Base-by-base conservation (phyloP, 257 asterid genomes). In the Verbascum thapsus region DNA sequence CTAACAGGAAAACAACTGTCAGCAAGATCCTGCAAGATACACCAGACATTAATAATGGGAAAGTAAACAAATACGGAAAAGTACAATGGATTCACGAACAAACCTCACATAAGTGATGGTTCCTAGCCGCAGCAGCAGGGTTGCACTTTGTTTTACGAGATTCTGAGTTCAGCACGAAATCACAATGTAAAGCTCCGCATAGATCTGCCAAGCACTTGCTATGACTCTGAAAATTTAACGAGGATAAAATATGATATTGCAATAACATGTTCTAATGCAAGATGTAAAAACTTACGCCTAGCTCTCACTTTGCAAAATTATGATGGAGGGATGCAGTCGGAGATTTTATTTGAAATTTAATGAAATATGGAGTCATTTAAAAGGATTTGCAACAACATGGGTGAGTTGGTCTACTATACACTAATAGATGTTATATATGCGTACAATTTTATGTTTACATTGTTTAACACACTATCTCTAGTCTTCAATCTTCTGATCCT, bases 121-220 rank as follows among this genome's bases (percentile, higher is more conserved):
- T 91, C 76, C 71, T 80, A n/a, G 88, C 80, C 63, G 91, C 81
- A 50, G 98, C 91, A 35, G 96, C 91, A 50, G 98, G 96, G 76
- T 88, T 88, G 60, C 98, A 91, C 83, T 88, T 91, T 76, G 83
- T 66, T 78, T 86, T 86, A 67, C 68, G 82, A 72, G 87, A 69
- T 69, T 76, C 79, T 39, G 85, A 43, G 53, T 71, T 83, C 55
- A 76, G 68, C 75, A 78, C 72, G 6, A 68, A 74, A 72, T 91
- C 98, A 74, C 98, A 91, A 80, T 91, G 98, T 77, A 91, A 67
- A 38, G 98, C 96, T 60, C 96, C 96, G 32, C 98, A 91, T 60
- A 86, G 66, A 75, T 91, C 94, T 54, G 98, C 98, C 81, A 91
- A 78, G 87, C 98, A 91, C 81, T 86, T 91, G 75, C 94, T 73